Evolutionary conservation across 1,284 basidiomycete species (phyloP), one percentile per base, ranked within the genome.

Genomic region (Naganishia sp.): DNA sequence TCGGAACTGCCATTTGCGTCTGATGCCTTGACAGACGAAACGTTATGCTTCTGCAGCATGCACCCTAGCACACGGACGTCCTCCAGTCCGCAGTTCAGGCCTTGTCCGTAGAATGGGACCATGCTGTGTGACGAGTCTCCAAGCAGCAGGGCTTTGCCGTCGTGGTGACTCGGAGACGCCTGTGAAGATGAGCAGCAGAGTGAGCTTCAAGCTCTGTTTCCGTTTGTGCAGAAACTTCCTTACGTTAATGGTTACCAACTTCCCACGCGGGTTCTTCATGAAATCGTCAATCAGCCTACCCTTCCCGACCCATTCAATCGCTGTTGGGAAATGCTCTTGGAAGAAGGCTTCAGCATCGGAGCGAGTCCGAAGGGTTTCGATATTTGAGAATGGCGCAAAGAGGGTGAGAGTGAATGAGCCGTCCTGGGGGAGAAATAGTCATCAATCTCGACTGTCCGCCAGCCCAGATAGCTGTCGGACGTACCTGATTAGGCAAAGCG

Each of bases 71-170:
- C 87, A 69, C 95, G 87, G 67, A 99, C 94, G 78, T 99, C 95
- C 81, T 99, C 95, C 65, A 99, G 85, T 11, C 95, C 95, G 76
- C 94, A 97, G 77, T 99, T 99, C 71, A 99, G 85, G 21, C 95
- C 95, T 83, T 99, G 95, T 25, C 94, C 95, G 79, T 95, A 99
- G 82, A 99, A 99, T 72, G 79, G 79, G 28, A 94, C 91, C 93
- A 97, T 97, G 49, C 91, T 90, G 80, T 99, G 95, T 6, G 94
- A 92, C 42, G 95, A 88, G 79, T 99, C 95, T 56, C 95, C 95
- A 56, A 99, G 82, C 63, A 99, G 84, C 45, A 98, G 84, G 60
- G 85, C 92, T 72, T 92, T 86, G 79, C 92, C 91, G 77, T 86
- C 86, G 83, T 91, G 94, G 78, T 94, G 90, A 79, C 95, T 93